Evolutionary conservation across 768 basidiomycete genomes (phyloP).

Genomic region (Lyophyllum decastes): DNA sequence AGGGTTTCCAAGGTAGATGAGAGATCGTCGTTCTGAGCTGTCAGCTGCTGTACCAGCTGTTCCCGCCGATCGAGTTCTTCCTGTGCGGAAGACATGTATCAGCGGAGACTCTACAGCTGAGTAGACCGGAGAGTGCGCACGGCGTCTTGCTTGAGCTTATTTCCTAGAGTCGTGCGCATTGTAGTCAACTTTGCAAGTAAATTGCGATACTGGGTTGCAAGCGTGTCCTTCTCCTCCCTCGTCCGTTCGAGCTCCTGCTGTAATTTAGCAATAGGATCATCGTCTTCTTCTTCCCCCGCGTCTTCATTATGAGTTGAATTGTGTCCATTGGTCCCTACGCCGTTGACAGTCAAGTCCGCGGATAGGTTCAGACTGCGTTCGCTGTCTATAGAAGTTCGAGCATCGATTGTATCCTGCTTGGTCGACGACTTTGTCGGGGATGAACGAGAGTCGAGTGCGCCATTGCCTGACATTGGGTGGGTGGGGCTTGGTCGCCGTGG

Average conservation of each 20-base stretch:
- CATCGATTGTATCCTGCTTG: conserved; percentile 18
- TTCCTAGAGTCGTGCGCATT: conserved; percentile 92
- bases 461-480: conserved; percentile 26
- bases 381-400: conserved; percentile 48
- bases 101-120: conserved; percentile 1
- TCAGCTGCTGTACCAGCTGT: conserved; percentile 77
- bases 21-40: conserved; percentile 77
- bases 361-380: conserved; percentile 37
- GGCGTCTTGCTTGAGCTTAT: conserved; percentile 95
- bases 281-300: conserved; percentile 35
- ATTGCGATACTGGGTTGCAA: conserved; percentile 82
- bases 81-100: conserved; percentile 45
- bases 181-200: conserved; percentile 86
- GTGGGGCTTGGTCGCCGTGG: not conserved
- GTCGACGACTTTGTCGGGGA: conserved; percentile 23
- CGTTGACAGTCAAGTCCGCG: conserved; percentile 27
- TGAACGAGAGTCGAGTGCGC: conserved; percentile 27
- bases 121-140: conserved; percentile 44
- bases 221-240: conserved; percentile 84
- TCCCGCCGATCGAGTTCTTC: conserved; percentile 97
- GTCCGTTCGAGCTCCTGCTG: conserved; percentile 76
- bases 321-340: conserved; percentile 32
- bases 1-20: conserved; percentile 73
- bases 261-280: conserved; percentile 58
- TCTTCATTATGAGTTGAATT: conserved; percentile 25